Evolutionary conservation across 1,139 yeast genomes (phyloP), one percentile per base, ranked within the genome.

Genomic region (Geotrichum carabidarum): DNA sequence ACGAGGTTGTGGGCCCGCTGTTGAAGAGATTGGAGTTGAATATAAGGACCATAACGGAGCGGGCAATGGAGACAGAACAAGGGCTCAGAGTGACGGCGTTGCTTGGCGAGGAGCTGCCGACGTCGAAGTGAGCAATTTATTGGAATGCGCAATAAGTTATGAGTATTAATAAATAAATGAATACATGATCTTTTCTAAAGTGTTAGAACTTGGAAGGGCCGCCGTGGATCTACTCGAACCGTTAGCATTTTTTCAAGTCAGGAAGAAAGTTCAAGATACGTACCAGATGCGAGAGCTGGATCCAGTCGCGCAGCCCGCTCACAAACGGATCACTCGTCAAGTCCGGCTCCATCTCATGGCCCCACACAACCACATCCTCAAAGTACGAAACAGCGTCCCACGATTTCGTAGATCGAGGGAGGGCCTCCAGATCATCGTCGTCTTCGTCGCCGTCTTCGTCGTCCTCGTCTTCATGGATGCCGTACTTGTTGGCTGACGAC

Each of bases 291-390:
- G 69, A 59, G 4, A 67, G 56, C 15, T 54, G 45, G 9, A 57
- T 53, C 67, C 64, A 63, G 34, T 64, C 69, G 18, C 47, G 42
- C 35, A 60, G 50, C 11, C 66, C 67, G n/a, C 57, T 54, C 17
- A 58, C 55, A 63, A 61, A 64, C 6, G 63, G 64, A 48, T 65
- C 65, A 44, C 48, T 55, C 4, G 31, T 46, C 3, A 40, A 22
- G 18, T 58, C 59, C 0, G 69, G 70, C 6, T 42, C 47, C 2
- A 55, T 49, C 47, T 66, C 69, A 35, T 67, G 70, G 27, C 63
- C 66, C 70, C 70, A 66, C 1, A 66, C 64, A 2, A 63, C 60
- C 18, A 66, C 36, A 15, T 48, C 45, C 8, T 53, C 48, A 47
- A 65, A 64, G 17, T 59, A 31, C 6, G 61, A 54, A 7, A 56